Evolutionary conservation across 2,329 filamentous ascomycete genomes (phyloP).

Genomic region (Fusarium protoensiforme): DNA sequence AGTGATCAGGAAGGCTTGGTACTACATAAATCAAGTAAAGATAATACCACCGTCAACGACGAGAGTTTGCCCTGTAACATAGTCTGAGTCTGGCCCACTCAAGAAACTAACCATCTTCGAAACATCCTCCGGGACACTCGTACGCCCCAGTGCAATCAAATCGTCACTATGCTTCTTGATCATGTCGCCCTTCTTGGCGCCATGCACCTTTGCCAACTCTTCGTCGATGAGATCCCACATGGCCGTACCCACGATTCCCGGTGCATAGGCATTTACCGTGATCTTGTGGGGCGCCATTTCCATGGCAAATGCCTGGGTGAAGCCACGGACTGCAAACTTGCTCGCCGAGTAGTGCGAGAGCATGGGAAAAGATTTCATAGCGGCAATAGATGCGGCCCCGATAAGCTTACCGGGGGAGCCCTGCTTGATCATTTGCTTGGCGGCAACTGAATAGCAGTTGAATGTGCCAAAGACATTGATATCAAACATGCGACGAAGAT

Average conservation of each 20-base stretch:
- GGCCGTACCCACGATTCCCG: constrained; percentile 72
- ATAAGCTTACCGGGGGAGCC: constrained; percentile 64
- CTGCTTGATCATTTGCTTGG: constrained; percentile 73
- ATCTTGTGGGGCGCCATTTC: constrained; percentile 73
- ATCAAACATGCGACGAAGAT: constrained; percentile 69
- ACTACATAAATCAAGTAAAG: constrained; percentile 47
- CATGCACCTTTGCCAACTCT: constrained; percentile 57
- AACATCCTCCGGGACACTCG: constrained; percentile 72
- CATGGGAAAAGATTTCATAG: constrained; percentile 68
- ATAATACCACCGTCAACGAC: constrained; percentile 71
- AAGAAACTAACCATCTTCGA: constrained; percentile 71
- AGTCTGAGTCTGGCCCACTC: constrained; percentile 68
- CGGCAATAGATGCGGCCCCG: constrained; percentile 65
- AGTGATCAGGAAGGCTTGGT: not conserved
- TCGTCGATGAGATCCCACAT: constrained; percentile 79
- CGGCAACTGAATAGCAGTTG: constrained; percentile 72
- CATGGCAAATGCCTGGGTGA: constrained; percentile 75
- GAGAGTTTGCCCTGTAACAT: constrained; percentile 74
- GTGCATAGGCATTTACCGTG: constrained; percentile 74
- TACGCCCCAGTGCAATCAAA: constrained; percentile 66
- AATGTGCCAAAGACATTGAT: constrained; percentile 74
- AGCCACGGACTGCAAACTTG: constrained; percentile 74
- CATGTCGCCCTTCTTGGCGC: constrained; percentile 61
- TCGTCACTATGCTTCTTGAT: constrained; percentile 66
- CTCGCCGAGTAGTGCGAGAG: constrained; percentile 72